phyloP scores from a whole-genome alignment of 352 stramenopile species.

The Thraustochytrium sp. region DNA sequence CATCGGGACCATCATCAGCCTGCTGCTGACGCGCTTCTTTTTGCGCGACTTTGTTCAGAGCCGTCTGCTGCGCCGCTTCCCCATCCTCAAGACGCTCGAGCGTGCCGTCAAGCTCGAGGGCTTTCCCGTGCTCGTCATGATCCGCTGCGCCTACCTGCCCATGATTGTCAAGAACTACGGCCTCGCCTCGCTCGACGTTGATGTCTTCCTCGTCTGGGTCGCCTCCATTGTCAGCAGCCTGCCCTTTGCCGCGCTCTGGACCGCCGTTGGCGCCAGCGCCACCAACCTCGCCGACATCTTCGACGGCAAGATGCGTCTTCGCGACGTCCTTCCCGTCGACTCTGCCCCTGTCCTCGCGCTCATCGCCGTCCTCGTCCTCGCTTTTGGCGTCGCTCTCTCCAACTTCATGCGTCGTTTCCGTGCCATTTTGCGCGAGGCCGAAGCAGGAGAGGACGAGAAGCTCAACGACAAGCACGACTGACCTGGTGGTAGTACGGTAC shows the following conservation, averaged over 20 bases:
- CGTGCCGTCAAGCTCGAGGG: conserved; percentile 40
- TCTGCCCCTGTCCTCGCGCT: neutral
- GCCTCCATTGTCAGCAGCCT: conserved; percentile 5
- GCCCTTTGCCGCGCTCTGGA: conserved; percentile 33
- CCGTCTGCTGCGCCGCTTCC: neutral
- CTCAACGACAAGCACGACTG: neutral
- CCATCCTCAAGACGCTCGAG: conserved; percentile 11
- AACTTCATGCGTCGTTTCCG: conserved; percentile 36
- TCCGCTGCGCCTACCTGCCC: conserved; percentile 34
- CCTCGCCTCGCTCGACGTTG: conserved; percentile 17
- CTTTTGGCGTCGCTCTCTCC: neutral
- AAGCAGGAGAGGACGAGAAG: conserved; percentile 28
- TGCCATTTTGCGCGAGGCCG: neutral
- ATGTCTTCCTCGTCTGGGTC: conserved; percentile 25
- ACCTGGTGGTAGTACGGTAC: too few relatives aligned
- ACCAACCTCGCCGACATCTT: conserved; percentile 45
- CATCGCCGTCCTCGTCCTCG: neutral
- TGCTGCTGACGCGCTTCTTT: conserved; percentile 5
- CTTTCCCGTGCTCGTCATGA: conserved; percentile 42
- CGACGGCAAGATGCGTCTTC: conserved; percentile 8
- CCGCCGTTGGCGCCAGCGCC: conserved; percentile 30
- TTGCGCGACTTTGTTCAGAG: neutral
- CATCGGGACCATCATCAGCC: conserved; percentile 26
- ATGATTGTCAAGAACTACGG: conserved; percentile 46
- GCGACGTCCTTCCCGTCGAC: conserved; percentile 23